phyloP scores from a whole-genome alignment of 139 green algal species.

The Pleodorina starrii region DNA sequence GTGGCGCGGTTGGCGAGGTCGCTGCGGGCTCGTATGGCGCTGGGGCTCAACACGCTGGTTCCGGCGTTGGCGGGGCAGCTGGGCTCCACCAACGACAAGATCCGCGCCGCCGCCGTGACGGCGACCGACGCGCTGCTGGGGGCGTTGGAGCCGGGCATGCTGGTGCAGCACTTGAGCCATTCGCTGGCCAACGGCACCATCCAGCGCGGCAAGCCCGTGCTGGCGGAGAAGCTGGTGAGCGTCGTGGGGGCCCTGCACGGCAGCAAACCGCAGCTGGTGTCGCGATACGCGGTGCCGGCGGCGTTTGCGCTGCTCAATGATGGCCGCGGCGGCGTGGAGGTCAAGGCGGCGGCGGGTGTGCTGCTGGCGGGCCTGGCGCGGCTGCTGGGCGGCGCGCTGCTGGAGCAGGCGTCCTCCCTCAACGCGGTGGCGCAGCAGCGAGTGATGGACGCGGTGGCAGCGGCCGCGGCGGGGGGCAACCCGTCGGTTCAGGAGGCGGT shows the following conservation, averaged over 20 bases:
- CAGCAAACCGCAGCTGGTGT: slow-evolving; percentile 59
- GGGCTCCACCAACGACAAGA: slow-evolving; percentile 72
- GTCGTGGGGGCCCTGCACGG: slow-evolving; percentile 55
- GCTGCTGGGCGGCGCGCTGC: slow-evolving; percentile 50
- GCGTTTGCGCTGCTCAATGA: slow-evolving; percentile 52
- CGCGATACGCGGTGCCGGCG: slow-evolving; percentile 55
- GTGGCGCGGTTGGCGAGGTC: slow-evolving; percentile 1
- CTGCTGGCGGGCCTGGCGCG: slow-evolving; percentile 50
- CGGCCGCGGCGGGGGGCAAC: slow-evolving; percentile 15
- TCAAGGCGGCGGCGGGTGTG: slow-evolving; percentile 38
- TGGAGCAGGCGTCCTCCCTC: slow-evolving; percentile 47
- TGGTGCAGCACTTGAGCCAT: slow-evolving; percentile 77
- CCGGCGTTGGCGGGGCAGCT: slow-evolving; percentile 70
- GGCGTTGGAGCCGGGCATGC: slow-evolving; percentile 51
- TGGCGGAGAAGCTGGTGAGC: slow-evolving; percentile 69
- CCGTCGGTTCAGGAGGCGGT: background rate
- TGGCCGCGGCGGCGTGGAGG: slow-evolving; percentile 40
- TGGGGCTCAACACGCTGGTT: slow-evolving; percentile 72
- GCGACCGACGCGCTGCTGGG: slow-evolving; percentile 61
- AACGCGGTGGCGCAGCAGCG: slow-evolving; percentile 54
- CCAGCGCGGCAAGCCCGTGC: slow-evolving; percentile 57
- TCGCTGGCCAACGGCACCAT: slow-evolving; percentile 62
- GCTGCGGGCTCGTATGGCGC: slow-evolving; percentile 31
- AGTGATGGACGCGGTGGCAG: slow-evolving; percentile 50
- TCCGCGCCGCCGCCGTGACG: slow-evolving; percentile 50